Evolutionary conservation across 1,139 yeast genomes (phyloP), one percentile per base, ranked within the genome.

Genomic region (Pneumocystis carinii): DNA sequence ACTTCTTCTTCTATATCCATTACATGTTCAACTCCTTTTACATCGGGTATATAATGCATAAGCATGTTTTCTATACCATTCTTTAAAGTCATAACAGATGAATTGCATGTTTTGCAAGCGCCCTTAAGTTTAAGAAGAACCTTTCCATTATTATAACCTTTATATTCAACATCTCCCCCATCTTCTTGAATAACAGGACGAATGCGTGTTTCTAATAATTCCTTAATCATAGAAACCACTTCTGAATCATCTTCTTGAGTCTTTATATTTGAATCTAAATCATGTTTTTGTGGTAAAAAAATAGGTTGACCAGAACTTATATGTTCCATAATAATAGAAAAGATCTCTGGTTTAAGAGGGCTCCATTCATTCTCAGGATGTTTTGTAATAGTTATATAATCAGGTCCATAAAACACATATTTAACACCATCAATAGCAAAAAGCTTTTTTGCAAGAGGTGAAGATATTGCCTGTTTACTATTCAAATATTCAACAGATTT

Each of bases 211-310:
- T 88, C 90, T 64, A 92, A 86, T 63, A 92, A 79, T 73, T 92
- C 99, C 71, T 90, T 90, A 70, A 92, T 90, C 88, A 92, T 86
- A 15, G 87, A 82, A 62, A 92, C 90, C 1, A 90, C 83, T 72
- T 86, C 94, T 64, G 83, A 84, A 66, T 86, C 92, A 14, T 84
- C 86, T 19, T 83, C 86, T 61, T 76, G 71, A 36, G 77, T 78
- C 55, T 74, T 77, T 0, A 79, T 76, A 65, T 81, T 83, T 60
- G 80, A 74, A 59, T 80, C 84, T 62, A 76, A 76, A 5, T 85
- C 79, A 55, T 81, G 78, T 19, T 79, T 84, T 15, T 75, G 71
- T 1, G 85, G 84, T 36, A 65, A 53, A 4, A 48, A 48, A 1
- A 85, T 78, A 1, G 85, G 82, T 15, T 82, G 81, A 0, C 97